Conservation (phyloP, 225 moss, liverwort and hornwort species). For the Asterella californica region DNA sequence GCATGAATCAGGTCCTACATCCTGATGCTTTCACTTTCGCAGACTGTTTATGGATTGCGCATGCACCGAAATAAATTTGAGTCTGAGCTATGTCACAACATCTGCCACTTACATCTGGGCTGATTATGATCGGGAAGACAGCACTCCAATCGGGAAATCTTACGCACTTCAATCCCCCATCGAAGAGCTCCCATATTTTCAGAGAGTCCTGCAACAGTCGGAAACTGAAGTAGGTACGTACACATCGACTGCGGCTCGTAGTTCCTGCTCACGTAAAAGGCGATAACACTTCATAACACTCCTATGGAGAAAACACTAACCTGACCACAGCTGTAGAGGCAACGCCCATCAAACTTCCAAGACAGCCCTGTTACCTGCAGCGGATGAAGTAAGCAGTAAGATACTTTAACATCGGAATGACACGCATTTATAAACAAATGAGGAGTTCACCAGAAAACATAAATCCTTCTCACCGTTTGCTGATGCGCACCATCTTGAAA, state of each 20-base stretch:
- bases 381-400: neutral
- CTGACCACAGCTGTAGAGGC: slow-evolving; percentile 92
- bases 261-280: neutral
- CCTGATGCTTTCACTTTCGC: neutral
- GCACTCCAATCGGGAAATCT: slow-evolving; percentile 54
- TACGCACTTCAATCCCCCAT: slow-evolving; percentile 47
- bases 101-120: slow-evolving; percentile 57
- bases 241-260: neutral
- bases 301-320: slow-evolving; percentile 26
- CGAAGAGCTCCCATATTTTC: slow-evolving; percentile 66
- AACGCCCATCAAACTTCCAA: slow-evolving; percentile 74
- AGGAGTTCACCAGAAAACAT: neutral
- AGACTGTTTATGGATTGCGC: neutral
- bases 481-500: slow-evolving; percentile 66
- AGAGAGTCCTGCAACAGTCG: slow-evolving; percentile 59
- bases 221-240: neutral
- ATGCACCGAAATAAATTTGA: neutral
- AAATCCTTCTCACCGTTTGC: slow-evolving; percentile 69
- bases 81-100: neutral
- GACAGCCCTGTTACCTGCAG: slow-evolving; percentile 81
- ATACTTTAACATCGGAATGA: neutral
- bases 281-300: neutral
- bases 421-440: neutral
- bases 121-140: slow-evolving; percentile 28
- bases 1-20: neutral